These are phyloP conservation scores for Cladorrhinum sp. DNA, from an alignment of 2,329 filamentous ascomycete genomes.

Conservation along the genomic window DNA sequence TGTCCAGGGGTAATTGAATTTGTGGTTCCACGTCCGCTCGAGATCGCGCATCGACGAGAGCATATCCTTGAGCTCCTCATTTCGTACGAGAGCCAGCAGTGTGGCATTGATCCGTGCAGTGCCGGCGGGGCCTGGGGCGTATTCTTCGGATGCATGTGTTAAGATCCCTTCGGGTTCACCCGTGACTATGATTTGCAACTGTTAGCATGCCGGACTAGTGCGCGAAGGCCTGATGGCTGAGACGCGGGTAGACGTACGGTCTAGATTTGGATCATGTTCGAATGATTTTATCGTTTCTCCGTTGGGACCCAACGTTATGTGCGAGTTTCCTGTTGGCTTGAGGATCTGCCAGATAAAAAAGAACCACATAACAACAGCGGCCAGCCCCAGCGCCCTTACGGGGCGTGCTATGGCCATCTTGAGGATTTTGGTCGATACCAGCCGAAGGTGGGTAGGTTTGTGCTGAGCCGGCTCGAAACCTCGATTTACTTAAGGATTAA, in stretches of 20 bases:
- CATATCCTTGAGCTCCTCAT: conserved; percentile 81
- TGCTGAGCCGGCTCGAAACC: not conserved
- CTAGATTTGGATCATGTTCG: conserved; percentile 78
- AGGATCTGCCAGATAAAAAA: conserved; percentile 78
- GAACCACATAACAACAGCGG: conserved; percentile 69
- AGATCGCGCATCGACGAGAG: conserved; percentile 86
- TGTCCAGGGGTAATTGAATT: conserved; percentile 99
- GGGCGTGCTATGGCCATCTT: conserved; percentile 83
- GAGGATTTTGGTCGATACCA: conserved; percentile 11
- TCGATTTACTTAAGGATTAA: not conserved
- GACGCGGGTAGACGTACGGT: conserved; percentile 60
- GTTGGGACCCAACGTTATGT: conserved; percentile 37
- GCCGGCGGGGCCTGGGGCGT: conserved; percentile 70
- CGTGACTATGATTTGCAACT: conserved; percentile 57
- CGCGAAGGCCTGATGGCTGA: conserved; percentile 1
- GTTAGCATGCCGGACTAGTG: conserved; percentile 11
- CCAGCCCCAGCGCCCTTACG: conserved; percentile 72
- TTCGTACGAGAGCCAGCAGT: conserved; percentile 85
- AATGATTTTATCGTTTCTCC: conserved; percentile 33
- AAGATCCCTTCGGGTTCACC: conserved; percentile 78
- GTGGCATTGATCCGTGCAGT: conserved; percentile 90
- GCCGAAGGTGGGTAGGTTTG: not conserved
- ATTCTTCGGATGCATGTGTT: conserved; percentile 70
- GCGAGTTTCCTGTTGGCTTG: conserved; percentile 47
- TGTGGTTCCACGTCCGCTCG: conserved; percentile 93